A percentile compares a stretch with the other conserved stretches of the same genome.
phyloP scores from a whole-genome alignment of 2,329 filamentous ascomycete genomes.

The Cylindrodendrum hubeiense region DNA sequence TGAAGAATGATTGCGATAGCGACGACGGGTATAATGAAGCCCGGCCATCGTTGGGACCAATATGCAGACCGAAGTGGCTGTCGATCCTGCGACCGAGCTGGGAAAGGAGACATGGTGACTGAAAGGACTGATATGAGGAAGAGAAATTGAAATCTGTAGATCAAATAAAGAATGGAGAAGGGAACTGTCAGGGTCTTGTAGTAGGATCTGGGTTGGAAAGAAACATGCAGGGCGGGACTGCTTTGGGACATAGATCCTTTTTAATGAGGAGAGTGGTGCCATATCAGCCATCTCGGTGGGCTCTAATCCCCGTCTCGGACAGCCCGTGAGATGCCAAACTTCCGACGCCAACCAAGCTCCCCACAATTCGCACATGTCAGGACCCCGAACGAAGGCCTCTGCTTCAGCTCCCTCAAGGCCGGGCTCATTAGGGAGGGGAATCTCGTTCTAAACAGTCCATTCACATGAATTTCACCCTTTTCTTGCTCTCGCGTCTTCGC shows the following conservation, averaged over 20 bases:
- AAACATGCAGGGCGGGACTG: neutral
- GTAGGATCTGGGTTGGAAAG: neutral
- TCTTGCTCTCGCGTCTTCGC: too few relatives aligned
- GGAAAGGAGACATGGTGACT: slow-evolving; percentile 8
- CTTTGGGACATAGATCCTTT: neutral
- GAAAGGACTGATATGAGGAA: neutral
- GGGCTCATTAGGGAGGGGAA: neutral
- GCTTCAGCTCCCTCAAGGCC: neutral
- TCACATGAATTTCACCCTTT: neutral
- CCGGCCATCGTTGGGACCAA: slow-evolving; percentile 16
- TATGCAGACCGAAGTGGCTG: slow-evolving; percentile 9
- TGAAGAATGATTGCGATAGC: slow-evolving; percentile 33
- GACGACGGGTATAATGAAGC: slow-evolving; percentile 30
- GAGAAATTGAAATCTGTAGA: neutral
- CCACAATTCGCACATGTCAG: neutral
- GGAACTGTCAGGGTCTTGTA: neutral
- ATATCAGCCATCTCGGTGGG: neutral
- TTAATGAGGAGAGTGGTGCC: neutral
- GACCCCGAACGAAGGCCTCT: neutral
- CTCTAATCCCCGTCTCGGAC: neutral
- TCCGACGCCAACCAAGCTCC: neutral
- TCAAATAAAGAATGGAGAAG: neutral
- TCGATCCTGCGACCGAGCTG: neutral
- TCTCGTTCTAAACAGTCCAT: neutral
- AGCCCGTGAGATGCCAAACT: neutral